Evolutionary conservation across 2,329 filamentous ascomycete species (phyloP).

Genomic region (Pseudogymnoascus sp.): DNA sequence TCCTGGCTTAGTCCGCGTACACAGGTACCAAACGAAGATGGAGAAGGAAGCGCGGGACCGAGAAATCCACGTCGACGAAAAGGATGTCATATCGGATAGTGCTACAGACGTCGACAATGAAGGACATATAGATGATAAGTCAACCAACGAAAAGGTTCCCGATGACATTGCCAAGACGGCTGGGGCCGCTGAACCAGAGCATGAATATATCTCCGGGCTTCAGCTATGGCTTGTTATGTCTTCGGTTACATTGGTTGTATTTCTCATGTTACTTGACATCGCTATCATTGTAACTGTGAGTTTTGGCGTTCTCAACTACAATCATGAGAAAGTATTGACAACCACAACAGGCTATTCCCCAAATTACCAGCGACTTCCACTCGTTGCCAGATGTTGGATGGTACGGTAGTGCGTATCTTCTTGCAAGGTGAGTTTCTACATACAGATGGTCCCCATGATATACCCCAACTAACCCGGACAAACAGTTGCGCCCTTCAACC

Average conservation of each 20-base stretch:
- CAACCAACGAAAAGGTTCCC: neutral
- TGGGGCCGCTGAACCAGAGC: slow-evolving; percentile 14
- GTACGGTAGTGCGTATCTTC: slow-evolving; percentile 29
- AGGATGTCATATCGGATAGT: neutral
- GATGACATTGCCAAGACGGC: slow-evolving; percentile 9
- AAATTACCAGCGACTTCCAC: slow-evolving; percentile 30
- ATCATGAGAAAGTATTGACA: slow-evolving; percentile 9
- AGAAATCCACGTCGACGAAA: neutral
- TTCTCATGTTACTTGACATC: slow-evolving; percentile 21
- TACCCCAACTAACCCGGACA: slow-evolving; percentile 11
- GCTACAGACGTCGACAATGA: slow-evolving; percentile 1
- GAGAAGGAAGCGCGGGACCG: neutral
- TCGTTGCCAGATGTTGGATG: slow-evolving; percentile 29
- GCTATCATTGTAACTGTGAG: slow-evolving; percentile 25
- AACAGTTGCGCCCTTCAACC: slow-evolving; percentile 40
- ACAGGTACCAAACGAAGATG: neutral
- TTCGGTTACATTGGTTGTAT: slow-evolving; percentile 17
- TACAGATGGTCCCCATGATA: too few species aligned
- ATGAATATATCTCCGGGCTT: slow-evolving; percentile 17
- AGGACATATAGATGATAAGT: neutral
- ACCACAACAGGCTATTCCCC: slow-evolving; percentile 30
- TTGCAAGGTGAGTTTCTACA: slow-evolving; percentile 23
- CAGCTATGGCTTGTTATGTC: slow-evolving; percentile 15
- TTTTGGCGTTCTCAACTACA: slow-evolving; percentile 39
- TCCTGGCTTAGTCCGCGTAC: neutral